Evolutionary conservation across 768 basidiomycete species (phyloP).

Genomic region (Jaapia argillacea): DNA sequence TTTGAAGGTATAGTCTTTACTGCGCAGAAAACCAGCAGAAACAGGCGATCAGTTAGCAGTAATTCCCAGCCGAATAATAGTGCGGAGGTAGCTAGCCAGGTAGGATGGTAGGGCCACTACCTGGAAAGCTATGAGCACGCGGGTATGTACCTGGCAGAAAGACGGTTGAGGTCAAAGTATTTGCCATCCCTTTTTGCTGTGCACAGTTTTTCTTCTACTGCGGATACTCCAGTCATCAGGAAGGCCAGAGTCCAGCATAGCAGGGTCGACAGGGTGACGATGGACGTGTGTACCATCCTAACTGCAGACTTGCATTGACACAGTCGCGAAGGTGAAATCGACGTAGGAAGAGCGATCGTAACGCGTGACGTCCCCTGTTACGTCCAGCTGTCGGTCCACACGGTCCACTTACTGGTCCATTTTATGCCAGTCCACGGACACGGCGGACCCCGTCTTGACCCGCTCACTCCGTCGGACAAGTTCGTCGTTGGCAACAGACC

Average conservation of each 20-base stretch:
- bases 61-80: background rate
- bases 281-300: too few relatives aligned
- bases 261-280: slow-evolving; percentile 1
- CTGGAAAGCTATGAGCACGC: too few relatives aligned
- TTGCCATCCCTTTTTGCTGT: slow-evolving; percentile 44
- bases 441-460: too few relatives aligned
- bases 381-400: too few relatives aligned
- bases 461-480: background rate
- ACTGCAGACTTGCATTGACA: background rate
- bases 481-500: slow-evolving; percentile 20
- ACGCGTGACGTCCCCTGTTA: too few relatives aligned
- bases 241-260: slow-evolving; percentile 1
- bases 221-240: background rate
- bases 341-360: background rate
- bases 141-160: slow-evolving; percentile 44
- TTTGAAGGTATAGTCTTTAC: slow-evolving; percentile 52
- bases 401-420: too few relatives aligned
- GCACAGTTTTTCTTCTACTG: slow-evolving; percentile 46
- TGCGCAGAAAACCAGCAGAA: slow-evolving; percentile 26
- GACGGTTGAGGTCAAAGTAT: slow-evolving; percentile 58
- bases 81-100: too few relatives aligned
- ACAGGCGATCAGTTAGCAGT: slow-evolving; percentile 1
- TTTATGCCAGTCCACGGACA: too few relatives aligned
- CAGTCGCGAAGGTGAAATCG: background rate
- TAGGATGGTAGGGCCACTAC: too few relatives aligned